Evolutionary conservation across 257 asterid genomes (phyloP).

Genomic region (Avicennia marina): DNA sequence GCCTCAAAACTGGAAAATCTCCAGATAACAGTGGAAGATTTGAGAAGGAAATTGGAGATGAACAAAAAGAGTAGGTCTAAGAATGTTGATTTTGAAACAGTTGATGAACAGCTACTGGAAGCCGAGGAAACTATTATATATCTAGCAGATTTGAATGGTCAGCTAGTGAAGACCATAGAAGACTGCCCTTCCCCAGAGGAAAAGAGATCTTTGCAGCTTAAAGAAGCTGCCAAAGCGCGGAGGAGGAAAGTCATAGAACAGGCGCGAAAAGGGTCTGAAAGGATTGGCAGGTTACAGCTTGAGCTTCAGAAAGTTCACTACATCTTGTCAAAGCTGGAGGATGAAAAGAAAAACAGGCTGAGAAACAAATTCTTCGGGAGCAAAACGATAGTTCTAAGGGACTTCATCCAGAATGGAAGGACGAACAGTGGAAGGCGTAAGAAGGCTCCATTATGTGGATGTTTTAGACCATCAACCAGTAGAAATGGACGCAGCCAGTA

Average conservation of each 20-base stretch:
- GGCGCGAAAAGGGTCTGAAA: conserved; percentile 76
- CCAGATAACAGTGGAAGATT: conserved; percentile 44
- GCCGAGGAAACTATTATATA: conserved; percentile 67
- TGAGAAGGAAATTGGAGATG: conserved; percentile 51
- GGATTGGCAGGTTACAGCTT: conserved; percentile 71
- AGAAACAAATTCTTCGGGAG: conserved; percentile 45
- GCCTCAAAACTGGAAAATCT: conserved; percentile 56
- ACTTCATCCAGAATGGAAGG: conserved; percentile 59
- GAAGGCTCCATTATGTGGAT: conserved; percentile 64
- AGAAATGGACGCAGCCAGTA: conserved; percentile 30
- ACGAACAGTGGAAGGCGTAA: conserved; percentile 46
- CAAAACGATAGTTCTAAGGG: conserved; percentile 59
- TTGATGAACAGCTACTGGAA: conserved; percentile 74
- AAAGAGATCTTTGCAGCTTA: conserved; percentile 39
- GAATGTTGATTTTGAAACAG: conserved; percentile 62
- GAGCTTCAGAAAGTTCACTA: conserved; percentile 83
- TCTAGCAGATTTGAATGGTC: conserved; percentile 57
- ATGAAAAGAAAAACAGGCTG: conserved; percentile 58
- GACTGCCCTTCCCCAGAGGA: conserved; percentile 44
- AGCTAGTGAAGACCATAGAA: conserved; percentile 47
- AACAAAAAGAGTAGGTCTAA: conserved; percentile 40
- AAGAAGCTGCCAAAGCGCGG: conserved; percentile 42
- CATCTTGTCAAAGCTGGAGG: conserved; percentile 58
- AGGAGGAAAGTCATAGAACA: conserved; percentile 58
- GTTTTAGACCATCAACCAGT: conserved; percentile 56